These are phyloP conservation scores for Trichoderma aggressivum DNA, from an alignment of 2,329 filamentous ascomycete species.

Conservation along the genomic window DNA sequence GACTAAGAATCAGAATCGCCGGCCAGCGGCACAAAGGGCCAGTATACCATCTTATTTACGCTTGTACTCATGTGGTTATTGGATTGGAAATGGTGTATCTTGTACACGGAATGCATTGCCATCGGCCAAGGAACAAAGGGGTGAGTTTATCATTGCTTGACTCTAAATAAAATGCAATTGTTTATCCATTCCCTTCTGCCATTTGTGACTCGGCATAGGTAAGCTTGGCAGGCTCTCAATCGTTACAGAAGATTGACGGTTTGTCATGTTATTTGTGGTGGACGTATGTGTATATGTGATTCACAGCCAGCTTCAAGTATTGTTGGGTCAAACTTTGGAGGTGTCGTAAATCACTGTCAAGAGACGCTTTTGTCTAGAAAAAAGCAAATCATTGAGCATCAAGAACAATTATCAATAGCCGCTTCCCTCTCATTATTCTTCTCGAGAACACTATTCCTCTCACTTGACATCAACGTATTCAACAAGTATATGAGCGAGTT, in stretches of 20 bases:
- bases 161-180: neutral
- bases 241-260: neutral
- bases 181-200: neutral
- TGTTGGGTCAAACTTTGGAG: neutral
- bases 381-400: neutral
- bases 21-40: constrained; percentile 9
- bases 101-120: constrained; percentile 8
- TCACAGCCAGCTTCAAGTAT: neutral
- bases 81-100: neutral
- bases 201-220: neutral
- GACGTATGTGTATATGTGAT: neutral
- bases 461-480: neutral
- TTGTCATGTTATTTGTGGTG: neutral
- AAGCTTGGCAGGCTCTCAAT: neutral
- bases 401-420: neutral
- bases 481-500: neutral
- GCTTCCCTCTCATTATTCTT: neutral
- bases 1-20: neutral
- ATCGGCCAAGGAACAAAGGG: neutral
- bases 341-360: neutral
- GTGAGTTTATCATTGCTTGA: neutral
- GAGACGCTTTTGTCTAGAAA: neutral
- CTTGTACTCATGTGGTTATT: constrained; percentile 1
- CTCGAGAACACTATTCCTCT: neutral
- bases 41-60: constrained; percentile 2